Conservation (phyloP, 192 early-diverging fungal genomes). For the Mortierella alpina region DNA sequence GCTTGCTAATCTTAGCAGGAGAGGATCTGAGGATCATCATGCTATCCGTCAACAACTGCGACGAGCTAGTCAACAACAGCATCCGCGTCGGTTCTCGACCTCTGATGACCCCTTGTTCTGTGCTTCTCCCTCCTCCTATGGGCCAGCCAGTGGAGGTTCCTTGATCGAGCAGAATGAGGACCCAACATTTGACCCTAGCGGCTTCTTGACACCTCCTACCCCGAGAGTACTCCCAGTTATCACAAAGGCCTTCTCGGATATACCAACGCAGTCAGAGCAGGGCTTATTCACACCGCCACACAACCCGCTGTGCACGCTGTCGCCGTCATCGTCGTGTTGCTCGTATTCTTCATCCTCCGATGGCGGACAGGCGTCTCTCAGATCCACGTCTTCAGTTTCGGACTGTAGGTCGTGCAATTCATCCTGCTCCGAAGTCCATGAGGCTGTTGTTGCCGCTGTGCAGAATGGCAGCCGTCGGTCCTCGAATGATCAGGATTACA, state of each 20-base stretch:
- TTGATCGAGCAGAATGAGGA: too few species aligned
- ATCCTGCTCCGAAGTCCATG: constrained; percentile 7
- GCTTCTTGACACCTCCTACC: constrained; percentile 8
- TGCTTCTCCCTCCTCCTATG: neutral
- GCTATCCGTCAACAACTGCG: constrained; percentile 2
- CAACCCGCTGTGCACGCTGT: constrained; percentile 15
- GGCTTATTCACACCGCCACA: neutral
- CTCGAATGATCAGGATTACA: neutral
- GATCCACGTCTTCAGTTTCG: neutral
- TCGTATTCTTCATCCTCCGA: constrained; percentile 22
- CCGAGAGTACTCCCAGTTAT: constrained; percentile 15
- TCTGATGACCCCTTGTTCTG: neutral
- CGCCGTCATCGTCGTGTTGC: constrained; percentile 33
- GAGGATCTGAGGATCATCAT: neutral
- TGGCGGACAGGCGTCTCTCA: neutral
- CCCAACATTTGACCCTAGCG: neutral
- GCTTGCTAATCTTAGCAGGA: constrained; percentile 15
- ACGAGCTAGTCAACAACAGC: neutral
- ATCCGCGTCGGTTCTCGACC: neutral
- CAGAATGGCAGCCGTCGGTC: neutral
- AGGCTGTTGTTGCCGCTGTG: neutral
- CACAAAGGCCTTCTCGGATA: neutral
- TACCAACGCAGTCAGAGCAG: neutral
- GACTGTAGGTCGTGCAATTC: constrained; percentile 17
- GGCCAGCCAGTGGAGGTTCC: neutral